These are phyloP conservation scores for Phaeosphaeria sp. DNA, from an alignment of 2,329 filamentous ascomycete species.

Conservation along the genomic window DNA sequence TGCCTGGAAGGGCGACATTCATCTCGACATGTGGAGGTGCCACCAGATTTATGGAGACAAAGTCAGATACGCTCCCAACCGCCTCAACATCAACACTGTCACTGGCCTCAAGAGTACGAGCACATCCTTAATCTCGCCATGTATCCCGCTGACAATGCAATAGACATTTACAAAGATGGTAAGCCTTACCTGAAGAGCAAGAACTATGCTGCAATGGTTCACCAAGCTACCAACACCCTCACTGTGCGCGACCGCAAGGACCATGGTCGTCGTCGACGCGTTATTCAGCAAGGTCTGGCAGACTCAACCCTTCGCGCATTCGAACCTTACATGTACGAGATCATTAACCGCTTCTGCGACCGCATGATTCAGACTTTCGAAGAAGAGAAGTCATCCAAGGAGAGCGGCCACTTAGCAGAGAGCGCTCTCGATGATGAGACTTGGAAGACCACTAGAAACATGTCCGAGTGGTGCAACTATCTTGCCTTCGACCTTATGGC, in stretches of 20 bases:
- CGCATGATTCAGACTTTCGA: conserved; percentile 21
- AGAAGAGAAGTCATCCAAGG: conserved; percentile 15
- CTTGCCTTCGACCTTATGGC: conserved; percentile 17
- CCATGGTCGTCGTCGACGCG: conserved; percentile 11
- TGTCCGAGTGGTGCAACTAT: conserved; percentile 48
- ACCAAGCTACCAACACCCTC: conserved; percentile 17
- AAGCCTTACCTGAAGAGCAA: conserved; percentile 11
- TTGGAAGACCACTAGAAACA: conserved; percentile 36
- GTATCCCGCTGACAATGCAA: background rate
- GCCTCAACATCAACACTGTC: conserved; percentile 4
- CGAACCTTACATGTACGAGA: conserved; percentile 4
- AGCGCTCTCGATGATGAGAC: background rate
- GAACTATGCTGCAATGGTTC: conserved; percentile 16
- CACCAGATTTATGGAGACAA: conserved; percentile 17
- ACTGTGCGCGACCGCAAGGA: conserved; percentile 5
- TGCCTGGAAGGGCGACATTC: conserved; percentile 11
- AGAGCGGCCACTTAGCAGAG: background rate
- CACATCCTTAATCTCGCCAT: background rate
- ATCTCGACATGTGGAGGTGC: conserved; percentile 13
- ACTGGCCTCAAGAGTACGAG: conserved; percentile 3
- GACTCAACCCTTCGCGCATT: conserved; percentile 3
- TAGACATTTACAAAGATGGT: conserved; percentile 11
- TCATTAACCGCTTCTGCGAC: conserved; percentile 6
- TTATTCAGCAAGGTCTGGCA: conserved; percentile 11
- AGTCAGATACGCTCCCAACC: conserved; percentile 7